Evolutionary conservation across 164 flowering plant genomes (phyloP).

Genomic region (Pachysandra terminalis): DNA sequence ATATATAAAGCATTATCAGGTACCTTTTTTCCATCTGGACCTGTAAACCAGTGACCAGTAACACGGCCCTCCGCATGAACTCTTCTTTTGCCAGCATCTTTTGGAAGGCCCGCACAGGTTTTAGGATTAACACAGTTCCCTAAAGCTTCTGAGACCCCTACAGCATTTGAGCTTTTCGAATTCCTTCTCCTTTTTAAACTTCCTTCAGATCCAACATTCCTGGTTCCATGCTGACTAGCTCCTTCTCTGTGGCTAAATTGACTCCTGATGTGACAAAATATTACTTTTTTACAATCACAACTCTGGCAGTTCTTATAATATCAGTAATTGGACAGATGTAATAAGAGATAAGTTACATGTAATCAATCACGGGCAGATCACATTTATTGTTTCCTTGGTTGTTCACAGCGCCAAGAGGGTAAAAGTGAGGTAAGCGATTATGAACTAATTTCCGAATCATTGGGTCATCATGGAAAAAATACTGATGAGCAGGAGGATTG

Average conservation of each 20-base stretch:
- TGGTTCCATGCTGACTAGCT: slow-evolving; percentile 19
- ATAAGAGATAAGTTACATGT: slow-evolving; percentile 40
- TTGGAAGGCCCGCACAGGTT: slow-evolving; percentile 31
- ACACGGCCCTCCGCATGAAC: slow-evolving; percentile 49
- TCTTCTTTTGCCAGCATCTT: slow-evolving; percentile 67
- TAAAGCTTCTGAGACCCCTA: slow-evolving; percentile 31
- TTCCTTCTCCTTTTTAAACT: slow-evolving; percentile 31
- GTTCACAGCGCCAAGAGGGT: slow-evolving; percentile 42
- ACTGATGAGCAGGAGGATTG: slow-evolving; percentile 51
- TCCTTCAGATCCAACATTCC: slow-evolving; percentile 17
- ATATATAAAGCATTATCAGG: neutral
- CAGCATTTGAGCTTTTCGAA: slow-evolving; percentile 25
- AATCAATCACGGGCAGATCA: slow-evolving; percentile 53
- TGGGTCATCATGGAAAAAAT: slow-evolving; percentile 69
- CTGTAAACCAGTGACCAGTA: slow-evolving; percentile 73
- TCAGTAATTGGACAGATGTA: neutral
- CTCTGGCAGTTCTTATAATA: neutral
- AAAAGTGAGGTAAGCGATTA: slow-evolving; percentile 62
- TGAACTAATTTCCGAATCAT: slow-evolving; percentile 65
- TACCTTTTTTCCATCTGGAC: slow-evolving; percentile 68
- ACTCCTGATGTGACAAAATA: slow-evolving; percentile 40
- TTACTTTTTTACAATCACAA: slow-evolving; percentile 1
- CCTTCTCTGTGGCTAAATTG: slow-evolving; percentile 58
- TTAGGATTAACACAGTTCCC: slow-evolving; percentile 65
- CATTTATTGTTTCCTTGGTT: slow-evolving; percentile 24